Percentiles rank a stretch among this genome's conserved stretches.
Evolutionary conservation across 2,329 filamentous ascomycete genomes (phyloP).

Genomic region (Aspergillus sojae): DNA sequence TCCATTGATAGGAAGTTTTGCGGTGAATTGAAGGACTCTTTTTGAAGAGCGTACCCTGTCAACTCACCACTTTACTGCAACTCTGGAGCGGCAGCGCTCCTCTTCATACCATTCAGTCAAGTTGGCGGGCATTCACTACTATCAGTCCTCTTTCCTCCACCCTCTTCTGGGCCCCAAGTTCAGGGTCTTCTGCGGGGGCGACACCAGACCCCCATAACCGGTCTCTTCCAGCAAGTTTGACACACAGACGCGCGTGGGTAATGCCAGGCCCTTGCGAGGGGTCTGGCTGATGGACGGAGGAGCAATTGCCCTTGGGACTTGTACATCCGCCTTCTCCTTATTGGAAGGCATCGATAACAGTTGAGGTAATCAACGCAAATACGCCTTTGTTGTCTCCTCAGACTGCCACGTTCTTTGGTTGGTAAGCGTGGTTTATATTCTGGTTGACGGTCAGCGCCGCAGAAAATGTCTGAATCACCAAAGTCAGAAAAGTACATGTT

Average conservation of each 20-base stretch:
- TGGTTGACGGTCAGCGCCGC: slow-evolving; percentile 3
- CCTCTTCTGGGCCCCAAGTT: slow-evolving; percentile 89
- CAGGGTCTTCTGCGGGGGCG: slow-evolving; percentile 95
- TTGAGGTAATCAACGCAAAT: neutral
- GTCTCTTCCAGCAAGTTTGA: slow-evolving; percentile 43
- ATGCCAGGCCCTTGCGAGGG: slow-evolving; percentile 46
- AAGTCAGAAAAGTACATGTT: slow-evolving; percentile 65
- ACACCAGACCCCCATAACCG: slow-evolving; percentile 97
- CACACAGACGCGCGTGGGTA: slow-evolving; percentile 38
- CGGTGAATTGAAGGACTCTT: slow-evolving; percentile 19
- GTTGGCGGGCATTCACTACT: slow-evolving; percentile 83
- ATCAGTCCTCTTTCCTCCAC: slow-evolving; percentile 73
- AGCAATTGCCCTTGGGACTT: slow-evolving; percentile 32
- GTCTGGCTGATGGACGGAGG: slow-evolving; percentile 47
- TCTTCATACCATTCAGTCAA: slow-evolving; percentile 67
- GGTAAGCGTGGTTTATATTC: neutral
- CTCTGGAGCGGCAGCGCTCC: slow-evolving; percentile 46
- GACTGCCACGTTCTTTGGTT: slow-evolving; percentile 4
- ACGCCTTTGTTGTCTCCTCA: slow-evolving; percentile 3
- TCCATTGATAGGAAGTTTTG: slow-evolving; percentile 16
- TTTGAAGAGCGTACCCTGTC: slow-evolving; percentile 15
- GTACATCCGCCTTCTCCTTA: slow-evolving; percentile 26
- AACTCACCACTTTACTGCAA: slow-evolving; percentile 28
- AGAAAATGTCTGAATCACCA: slow-evolving; percentile 55
- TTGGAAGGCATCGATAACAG: slow-evolving; percentile 10